Conservation (phyloP, 345 rosid genomes). For the Euphorbia pulcherrima region DNA sequence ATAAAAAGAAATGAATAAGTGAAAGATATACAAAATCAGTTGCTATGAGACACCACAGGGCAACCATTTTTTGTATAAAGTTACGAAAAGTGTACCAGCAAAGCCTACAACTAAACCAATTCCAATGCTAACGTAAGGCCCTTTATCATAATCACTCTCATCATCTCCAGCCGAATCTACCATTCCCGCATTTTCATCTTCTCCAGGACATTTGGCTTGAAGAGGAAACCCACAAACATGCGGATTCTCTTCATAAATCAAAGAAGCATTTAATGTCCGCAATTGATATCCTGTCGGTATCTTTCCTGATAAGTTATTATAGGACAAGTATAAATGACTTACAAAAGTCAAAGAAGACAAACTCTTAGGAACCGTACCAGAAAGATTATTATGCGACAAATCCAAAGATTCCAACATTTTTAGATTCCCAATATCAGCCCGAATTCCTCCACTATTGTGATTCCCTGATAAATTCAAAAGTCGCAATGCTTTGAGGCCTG, state of each 20-base stretch:
- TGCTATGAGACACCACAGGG: too few relatives aligned
- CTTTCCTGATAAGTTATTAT: constrained; percentile 26
- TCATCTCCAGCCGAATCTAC: too few relatives aligned
- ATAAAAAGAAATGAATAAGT: too few relatives aligned
- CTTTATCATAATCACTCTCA: not conserved
- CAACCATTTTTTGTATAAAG: not conserved
- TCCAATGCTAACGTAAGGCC: not conserved
- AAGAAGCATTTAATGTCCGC: constrained; percentile 19
- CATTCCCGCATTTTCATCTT: not conserved
- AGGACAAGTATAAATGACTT: constrained; percentile 23
- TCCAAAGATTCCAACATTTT: constrained; percentile 15
- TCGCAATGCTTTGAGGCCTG: not conserved
- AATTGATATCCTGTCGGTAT: constrained; percentile 28
- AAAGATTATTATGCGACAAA: constrained; percentile 12
- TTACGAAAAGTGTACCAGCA: not conserved
- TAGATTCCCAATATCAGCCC: constrained; percentile 14
- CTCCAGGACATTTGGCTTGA: constrained; percentile 12
- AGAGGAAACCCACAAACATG: constrained; percentile 16
- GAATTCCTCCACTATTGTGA: constrained; percentile 13
- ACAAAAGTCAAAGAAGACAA: constrained; percentile 18
- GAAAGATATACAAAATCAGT: too few relatives aligned
- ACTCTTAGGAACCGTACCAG: constrained; percentile 10
- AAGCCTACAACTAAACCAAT: constrained; percentile 15
- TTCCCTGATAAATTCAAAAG: constrained; percentile 17
- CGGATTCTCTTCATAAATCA: constrained; percentile 20